Conservation (phyloP, 805 yeast species). For the Jamesozyma rosinii region DNA sequence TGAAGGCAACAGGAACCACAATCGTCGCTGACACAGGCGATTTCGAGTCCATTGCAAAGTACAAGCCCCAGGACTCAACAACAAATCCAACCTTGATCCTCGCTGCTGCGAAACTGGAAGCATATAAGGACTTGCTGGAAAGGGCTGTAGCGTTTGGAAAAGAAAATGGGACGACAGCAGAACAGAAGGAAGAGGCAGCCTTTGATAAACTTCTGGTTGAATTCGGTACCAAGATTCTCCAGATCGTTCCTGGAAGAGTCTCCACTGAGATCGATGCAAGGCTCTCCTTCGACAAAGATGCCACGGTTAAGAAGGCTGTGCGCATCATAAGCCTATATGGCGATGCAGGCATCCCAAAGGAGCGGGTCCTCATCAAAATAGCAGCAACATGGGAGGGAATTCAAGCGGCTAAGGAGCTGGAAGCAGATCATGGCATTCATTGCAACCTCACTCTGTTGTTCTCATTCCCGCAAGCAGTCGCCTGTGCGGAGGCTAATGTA, state of each 20-base stretch:
- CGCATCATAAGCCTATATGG: constrained; percentile 80
- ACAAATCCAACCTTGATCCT: constrained; percentile 95
- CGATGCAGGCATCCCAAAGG: constrained; percentile 74
- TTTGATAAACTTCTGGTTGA: constrained; percentile 86
- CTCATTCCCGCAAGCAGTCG: constrained; percentile 94
- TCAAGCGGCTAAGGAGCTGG: constrained; percentile 93
- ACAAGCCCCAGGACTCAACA: constrained; percentile 97
- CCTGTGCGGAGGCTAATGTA: constrained; percentile 93
- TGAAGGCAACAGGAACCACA: constrained; percentile 87
- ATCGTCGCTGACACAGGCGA: constrained; percentile 98
- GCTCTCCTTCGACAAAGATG: constrained; percentile 88
- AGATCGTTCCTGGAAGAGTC: constrained; percentile 96
- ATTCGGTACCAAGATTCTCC: constrained; percentile 85
- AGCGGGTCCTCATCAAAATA: constrained; percentile 84
- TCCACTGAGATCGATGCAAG: constrained; percentile 98
- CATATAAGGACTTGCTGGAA: constrained; percentile 80
- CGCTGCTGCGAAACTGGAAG: constrained; percentile 85
- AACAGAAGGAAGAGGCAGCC: constrained; percentile 65
- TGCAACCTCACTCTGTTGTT: constrained; percentile 88
- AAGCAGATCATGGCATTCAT: constrained; percentile 81
- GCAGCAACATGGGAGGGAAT: constrained; percentile 99
- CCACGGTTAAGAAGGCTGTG: constrained; percentile 83
- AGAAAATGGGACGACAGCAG: constrained; percentile 39
- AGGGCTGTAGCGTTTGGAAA: constrained; percentile 79
- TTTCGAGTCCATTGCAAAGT: constrained; percentile 91